Evolutionary conservation across 2,329 filamentous ascomycete species (phyloP), one percentile per base, ranked within the genome.

Genomic region (Trichothecium roseum): DNA sequence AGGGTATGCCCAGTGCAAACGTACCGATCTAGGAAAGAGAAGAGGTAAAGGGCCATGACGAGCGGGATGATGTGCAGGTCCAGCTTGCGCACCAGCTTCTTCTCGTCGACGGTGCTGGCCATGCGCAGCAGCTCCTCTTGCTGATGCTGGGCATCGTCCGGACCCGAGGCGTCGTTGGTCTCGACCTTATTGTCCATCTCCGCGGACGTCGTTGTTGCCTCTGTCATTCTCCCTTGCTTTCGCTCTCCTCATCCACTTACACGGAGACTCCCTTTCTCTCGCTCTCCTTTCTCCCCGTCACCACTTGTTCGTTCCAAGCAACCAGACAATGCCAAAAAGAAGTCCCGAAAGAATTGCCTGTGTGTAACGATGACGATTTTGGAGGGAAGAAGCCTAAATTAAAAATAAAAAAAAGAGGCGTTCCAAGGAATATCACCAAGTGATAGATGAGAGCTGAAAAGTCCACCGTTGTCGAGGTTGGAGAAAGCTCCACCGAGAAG

Each of bases 1-100:
- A 30, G 16, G 14, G 7, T n/a, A 9, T 18, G 30, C 14, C 10
- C 9, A 18, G 15, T 13, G 43, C 18, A 33, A 44, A 59, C 65
- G 53, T 50, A 76, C 71, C 81, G 66, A 51, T 86, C 83, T 8
- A 88, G 59, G 51, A 87, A 88, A 45, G 77, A 81, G 45, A 87
- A 76, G 12, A 87, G 65, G 51, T 89, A 89, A 13, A 83, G 56
- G 6, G 72, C 53, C 72, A 82, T 81, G 7, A 83, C 63, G 15
- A 83, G 60, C 3, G 80, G 80, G 12, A 84, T 67, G 18, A 84
- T 65, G 48, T 71, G 65, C 12, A 64, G 40, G 52, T 84, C 81
- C 22, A 84, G 56, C 54, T 81, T 84, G 37, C 73, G 64, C 30
- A 83, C 62, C 16, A 84, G 61, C 43, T 64, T 68, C 45, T 62